Evolutionary conservation across 2,329 filamentous ascomycete species (phyloP).

Genomic region (Endothia cerciana): DNA sequence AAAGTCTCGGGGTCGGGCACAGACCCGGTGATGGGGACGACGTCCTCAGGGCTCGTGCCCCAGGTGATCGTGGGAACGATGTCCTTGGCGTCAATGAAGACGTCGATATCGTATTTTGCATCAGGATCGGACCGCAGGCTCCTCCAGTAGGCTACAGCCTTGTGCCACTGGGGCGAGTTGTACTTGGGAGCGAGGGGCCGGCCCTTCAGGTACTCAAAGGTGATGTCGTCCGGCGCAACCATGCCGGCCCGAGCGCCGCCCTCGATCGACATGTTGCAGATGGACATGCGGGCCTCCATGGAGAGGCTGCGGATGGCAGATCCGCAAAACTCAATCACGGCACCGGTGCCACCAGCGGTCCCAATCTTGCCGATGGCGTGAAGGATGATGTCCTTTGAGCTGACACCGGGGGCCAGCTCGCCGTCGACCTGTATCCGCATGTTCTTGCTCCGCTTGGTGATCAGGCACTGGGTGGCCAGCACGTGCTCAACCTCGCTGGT

Average conservation of each 20-base stretch:
- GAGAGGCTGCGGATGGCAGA: slow-evolving; percentile 87
- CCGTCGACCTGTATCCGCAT: slow-evolving; percentile 97
- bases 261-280: slow-evolving; percentile 99
- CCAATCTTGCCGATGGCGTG: slow-evolving; percentile 93
- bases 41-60: slow-evolving; percentile 96
- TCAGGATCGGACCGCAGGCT: slow-evolving; percentile 82
- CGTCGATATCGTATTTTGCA: slow-evolving; percentile 86
- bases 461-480: slow-evolving; percentile 91
- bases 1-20: slow-evolving; percentile 92
- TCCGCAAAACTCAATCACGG: slow-evolving; percentile 96
- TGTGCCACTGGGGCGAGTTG: slow-evolving; percentile 87
- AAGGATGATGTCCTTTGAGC: slow-evolving; percentile 93
- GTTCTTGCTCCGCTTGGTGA: slow-evolving; percentile 96
- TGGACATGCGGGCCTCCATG: slow-evolving; percentile 98
- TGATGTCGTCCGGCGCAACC: slow-evolving; percentile 92
- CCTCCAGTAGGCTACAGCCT: slow-evolving; percentile 86
- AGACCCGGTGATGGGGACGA: slow-evolving; percentile 88
- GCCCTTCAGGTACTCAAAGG: slow-evolving; percentile 93
- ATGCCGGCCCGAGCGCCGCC: slow-evolving; percentile 93
- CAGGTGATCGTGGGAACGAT: slow-evolving; percentile 93
- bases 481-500: slow-evolving; percentile 99
- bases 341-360: slow-evolving; percentile 91
- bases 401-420: slow-evolving; percentile 85
- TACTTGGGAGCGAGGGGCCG: slow-evolving; percentile 84
- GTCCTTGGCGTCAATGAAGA: slow-evolving; percentile 90